Percentiles rank a stretch among this genome's conserved stretches.
These are phyloP conservation scores for Lupinus albus DNA, from an alignment of 306 rosid genomes.

Conservation along the genomic window DNA sequence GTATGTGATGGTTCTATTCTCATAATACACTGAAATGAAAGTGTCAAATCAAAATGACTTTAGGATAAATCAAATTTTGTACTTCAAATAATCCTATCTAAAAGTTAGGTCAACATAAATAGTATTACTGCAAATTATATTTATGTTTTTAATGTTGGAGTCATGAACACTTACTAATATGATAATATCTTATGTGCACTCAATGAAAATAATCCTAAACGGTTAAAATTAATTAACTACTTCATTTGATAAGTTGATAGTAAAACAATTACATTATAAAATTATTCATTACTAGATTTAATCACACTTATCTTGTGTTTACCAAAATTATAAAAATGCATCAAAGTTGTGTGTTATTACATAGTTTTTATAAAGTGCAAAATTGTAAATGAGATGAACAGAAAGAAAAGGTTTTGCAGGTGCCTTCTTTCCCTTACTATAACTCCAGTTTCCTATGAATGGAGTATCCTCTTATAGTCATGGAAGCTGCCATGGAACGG, in stretches of 20 bases:
- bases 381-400: conserved; percentile 33
- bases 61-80: no score
- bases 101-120: no score
- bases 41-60: no score
- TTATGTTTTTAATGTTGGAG: no score
- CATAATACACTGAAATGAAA: no score
- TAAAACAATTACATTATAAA: background rate
- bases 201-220: no score
- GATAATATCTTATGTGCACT: no score
- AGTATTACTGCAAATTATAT: no score
- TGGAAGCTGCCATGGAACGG: conserved; percentile 88
- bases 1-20: no score
- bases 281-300: background rate
- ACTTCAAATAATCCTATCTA: no score
- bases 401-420: conserved; percentile 24
- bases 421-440: conserved; percentile 16
- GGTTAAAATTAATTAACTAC: background rate
- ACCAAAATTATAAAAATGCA: conserved; percentile 9
- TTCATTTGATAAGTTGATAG: background rate
- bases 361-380: conserved; percentile 28
- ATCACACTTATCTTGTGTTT: background rate
- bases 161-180: no score
- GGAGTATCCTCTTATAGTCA: conserved; percentile 87
- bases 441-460: conserved; percentile 48
- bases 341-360: conserved; percentile 15